Base-by-base conservation (phyloP, 139 green algal species). In the Trebouxia sp. region DNA sequence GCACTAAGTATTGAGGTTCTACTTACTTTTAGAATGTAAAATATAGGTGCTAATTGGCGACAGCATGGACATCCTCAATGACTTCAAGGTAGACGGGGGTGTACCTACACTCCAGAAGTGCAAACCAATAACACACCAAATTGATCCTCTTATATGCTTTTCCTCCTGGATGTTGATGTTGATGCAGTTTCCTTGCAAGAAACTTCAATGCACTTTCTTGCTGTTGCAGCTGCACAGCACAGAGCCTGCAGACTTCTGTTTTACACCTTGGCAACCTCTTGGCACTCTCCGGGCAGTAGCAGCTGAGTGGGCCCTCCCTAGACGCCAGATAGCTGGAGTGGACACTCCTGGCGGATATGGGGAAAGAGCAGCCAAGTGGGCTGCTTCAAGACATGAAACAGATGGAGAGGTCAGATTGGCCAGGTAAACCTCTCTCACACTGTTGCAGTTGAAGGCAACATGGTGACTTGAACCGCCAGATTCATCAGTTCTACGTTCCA, bases 111-210 rank as follows among this genome's bases (percentile, higher is more conserved):
- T n/a, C n/a, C n/a, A n/a, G n/a, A n/a, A n/a, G n/a, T n/a, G n/a
- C n/a, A n/a, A n/a, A n/a, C n/a, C n/a, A n/a, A n/a, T n/a, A n/a
- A n/a, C n/a, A n/a, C n/a, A n/a, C n/a, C n/a, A n/a, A n/a, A 14
- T 70, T 45, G 62, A 70, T 70, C 62, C 42, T 70, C 62, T 70
- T 43, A 70, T 42, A 70, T 70, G 62, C 32, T 67, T 67, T n/a
- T 67, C 62, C 62, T 10, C 32, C 32, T 43, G 62, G 62, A 70
- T 70, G 62, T 32, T 70, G 42, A 10, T 43, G 62, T 70, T 70
- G 32, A 42, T 70, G 62, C n/a, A 32, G 32, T 32, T 43, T 11
- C 62, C 42, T 43, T 42, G 32, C 28, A n/a, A 67, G 56, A 41
- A 43, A 32, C 42, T 70, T 42, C 42, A 30, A 43, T 43, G 32